Evolutionary conservation across 1,284 basidiomycete species (phyloP).

Genomic region (Leccinum solheimii): DNA sequence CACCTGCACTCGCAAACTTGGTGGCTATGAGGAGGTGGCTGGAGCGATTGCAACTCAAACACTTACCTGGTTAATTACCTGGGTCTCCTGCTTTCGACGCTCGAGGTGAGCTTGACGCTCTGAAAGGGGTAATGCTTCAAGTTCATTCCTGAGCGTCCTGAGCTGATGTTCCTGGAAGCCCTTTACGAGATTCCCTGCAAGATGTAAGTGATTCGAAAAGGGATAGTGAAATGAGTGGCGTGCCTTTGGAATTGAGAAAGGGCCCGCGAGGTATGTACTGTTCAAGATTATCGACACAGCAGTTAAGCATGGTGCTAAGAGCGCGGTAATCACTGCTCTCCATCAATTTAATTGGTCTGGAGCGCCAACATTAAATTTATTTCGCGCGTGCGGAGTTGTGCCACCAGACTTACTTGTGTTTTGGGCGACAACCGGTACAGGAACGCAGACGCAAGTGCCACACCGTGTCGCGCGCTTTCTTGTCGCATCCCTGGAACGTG

Average conservation of each 20-base stretch:
- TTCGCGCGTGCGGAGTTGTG: neutral
- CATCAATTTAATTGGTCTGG: constrained; percentile 25
- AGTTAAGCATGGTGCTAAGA: constrained; percentile 15
- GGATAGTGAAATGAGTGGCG: neutral
- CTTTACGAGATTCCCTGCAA: constrained; percentile 22
- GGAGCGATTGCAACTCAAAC: neutral
- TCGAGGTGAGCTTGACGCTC: constrained; percentile 27
- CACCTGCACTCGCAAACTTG: constrained; percentile 28
- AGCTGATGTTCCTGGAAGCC: constrained; percentile 28
- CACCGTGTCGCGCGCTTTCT: constrained; percentile 30
- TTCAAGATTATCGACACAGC: constrained; percentile 16
- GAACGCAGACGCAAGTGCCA: constrained; percentile 36
- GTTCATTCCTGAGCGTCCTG: constrained; percentile 20
- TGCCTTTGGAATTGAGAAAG: constrained; percentile 27
- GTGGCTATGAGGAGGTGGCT: constrained; percentile 8
- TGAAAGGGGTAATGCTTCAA: constrained; percentile 12
- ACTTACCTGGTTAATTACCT: constrained; percentile 16
- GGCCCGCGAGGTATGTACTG: constrained; percentile 31
- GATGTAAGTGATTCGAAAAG: constrained; percentile 8
- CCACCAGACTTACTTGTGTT: constrained; percentile 25
- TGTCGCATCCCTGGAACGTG: constrained; percentile 26
- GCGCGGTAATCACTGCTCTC: constrained; percentile 9
- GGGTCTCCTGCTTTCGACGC: constrained; percentile 13
- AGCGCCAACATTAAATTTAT: neutral
- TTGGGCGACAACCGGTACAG: constrained; percentile 27